These are phyloP conservation scores for Corrigiola litoralis DNA, from an alignment of 179 eudicot genomes.

Conservation along the genomic window DNA sequence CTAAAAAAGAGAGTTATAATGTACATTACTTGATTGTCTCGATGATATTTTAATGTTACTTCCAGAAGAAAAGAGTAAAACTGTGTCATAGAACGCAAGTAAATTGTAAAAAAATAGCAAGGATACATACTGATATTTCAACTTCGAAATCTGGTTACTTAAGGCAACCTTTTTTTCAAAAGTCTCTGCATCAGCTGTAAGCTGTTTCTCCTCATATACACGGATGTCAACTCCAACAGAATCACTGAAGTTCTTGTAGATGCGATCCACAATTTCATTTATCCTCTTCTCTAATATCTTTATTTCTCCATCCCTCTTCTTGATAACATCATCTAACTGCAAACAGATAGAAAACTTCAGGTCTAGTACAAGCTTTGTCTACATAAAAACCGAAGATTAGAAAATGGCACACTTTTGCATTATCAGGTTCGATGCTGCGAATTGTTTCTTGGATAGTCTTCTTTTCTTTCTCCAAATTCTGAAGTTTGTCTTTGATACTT, in stretches of 20 bases:
- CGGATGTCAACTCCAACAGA: constrained; percentile 89
- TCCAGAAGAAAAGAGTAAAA: background rate
- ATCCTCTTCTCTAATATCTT: constrained; percentile 65
- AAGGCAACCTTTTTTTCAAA: constrained; percentile 73
- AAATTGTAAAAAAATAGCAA: background rate
- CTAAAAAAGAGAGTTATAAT: no score
- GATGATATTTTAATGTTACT: background rate
- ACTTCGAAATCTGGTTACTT: constrained; percentile 86
- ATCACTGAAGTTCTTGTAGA: constrained; percentile 79
- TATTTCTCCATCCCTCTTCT: constrained; percentile 55
- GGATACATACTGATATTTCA: constrained; percentile 77
- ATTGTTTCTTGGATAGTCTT: constrained; percentile 57
- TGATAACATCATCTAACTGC: constrained; percentile 53
- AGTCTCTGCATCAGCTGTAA: constrained; percentile 69
- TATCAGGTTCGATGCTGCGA: constrained; percentile 60
- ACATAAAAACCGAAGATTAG: background rate
- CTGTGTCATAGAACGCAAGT: background rate
- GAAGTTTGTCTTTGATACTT: constrained; percentile 73
- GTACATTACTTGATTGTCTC: no score
- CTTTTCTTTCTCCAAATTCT: constrained; percentile 61
- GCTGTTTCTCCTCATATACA: constrained; percentile 93
- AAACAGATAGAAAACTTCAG: constrained; percentile 12
- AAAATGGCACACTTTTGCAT: constrained; percentile 44
- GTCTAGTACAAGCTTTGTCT: background rate
- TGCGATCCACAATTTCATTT: constrained; percentile 74